Evolutionary conservation across 2,329 filamentous ascomycete species (phyloP).

Genomic region (Cladosporium sp.): DNA sequence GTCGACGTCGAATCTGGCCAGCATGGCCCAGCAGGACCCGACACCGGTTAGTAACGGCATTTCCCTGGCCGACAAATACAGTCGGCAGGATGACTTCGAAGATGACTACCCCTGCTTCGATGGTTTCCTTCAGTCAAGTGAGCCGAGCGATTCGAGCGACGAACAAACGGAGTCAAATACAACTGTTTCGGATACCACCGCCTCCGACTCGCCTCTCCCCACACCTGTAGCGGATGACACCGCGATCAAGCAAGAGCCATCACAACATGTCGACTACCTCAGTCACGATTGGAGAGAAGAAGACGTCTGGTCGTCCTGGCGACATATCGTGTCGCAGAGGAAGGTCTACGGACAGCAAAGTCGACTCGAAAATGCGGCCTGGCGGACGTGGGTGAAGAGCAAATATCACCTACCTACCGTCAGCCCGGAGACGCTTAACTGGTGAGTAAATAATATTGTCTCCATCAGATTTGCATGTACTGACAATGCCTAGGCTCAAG

Average conservation of each 20-base stretch:
- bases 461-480: constrained; percentile 11
- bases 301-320: constrained; percentile 96
- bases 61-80: constrained; percentile 53
- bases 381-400: constrained; percentile 92
- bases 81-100: constrained; percentile 20
- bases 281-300: constrained; percentile 92
- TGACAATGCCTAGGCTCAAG: constrained; percentile 65
- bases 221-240: constrained; percentile 71
- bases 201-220: constrained; percentile 53
- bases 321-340: constrained; percentile 77
- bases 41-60: constrained; percentile 54
- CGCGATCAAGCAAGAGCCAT: constrained; percentile 65
- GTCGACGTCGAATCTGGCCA: constrained; percentile 29
- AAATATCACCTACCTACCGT: constrained; percentile 83
- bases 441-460: constrained; percentile 50
- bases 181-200: constrained; percentile 48
- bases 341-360: constrained; percentile 74
- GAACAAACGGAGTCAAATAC: constrained; percentile 17
- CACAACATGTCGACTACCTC: constrained; percentile 89
- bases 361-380: constrained; percentile 89
- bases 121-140: constrained; percentile 41
- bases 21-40: constrained; percentile 51
- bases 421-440: constrained; percentile 86
- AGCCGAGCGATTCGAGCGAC: constrained; percentile 17
- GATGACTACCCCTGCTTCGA: constrained; percentile 36